Percentiles rank a stretch among this genome's conserved stretches.
Conservation (phyloP, 2,329 filamentous ascomycete species). For the Fusarium sp. region DNA sequence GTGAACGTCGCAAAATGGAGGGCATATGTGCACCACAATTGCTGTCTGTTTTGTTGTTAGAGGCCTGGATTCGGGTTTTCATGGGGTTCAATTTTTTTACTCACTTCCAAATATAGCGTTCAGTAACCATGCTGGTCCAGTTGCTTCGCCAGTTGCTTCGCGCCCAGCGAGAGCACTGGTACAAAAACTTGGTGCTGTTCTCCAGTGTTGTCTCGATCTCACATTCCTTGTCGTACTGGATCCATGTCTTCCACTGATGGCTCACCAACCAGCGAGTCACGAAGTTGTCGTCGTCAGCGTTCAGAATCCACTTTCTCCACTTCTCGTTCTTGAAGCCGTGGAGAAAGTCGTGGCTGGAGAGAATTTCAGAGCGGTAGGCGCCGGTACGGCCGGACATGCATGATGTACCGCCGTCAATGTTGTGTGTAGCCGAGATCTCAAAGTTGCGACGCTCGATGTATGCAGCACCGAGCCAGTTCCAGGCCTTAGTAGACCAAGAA, state of each 20-base stretch:
- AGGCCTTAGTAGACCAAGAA: slow-evolving; percentile 73
- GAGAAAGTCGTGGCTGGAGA: slow-evolving; percentile 87
- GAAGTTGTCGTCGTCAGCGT: slow-evolving; percentile 98
- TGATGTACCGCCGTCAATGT: slow-evolving; percentile 94
- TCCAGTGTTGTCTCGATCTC: slow-evolving; percentile 95
- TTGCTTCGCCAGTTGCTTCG: slow-evolving; percentile 99
- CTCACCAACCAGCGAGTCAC: slow-evolving; percentile 96
- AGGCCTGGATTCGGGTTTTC: neutral
- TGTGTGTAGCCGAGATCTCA: slow-evolving; percentile 94
- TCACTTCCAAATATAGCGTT: slow-evolving; percentile 89
- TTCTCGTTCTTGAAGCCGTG: slow-evolving; percentile 92
- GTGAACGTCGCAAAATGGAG: slow-evolving; percentile 93
- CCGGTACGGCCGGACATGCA: slow-evolving; percentile 96
- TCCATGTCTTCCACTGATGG: slow-evolving; percentile 92
- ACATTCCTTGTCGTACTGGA: slow-evolving; percentile 92
- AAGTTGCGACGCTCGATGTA: slow-evolving; percentile 97
- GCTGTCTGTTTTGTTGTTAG: slow-evolving; percentile 71
- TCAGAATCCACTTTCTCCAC: slow-evolving; percentile 89
- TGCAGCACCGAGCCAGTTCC: slow-evolving; percentile 90
- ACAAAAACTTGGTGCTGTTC: slow-evolving; percentile 88
- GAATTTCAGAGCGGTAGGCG: slow-evolving; percentile 89
- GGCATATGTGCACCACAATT: slow-evolving; percentile 94
- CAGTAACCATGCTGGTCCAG: slow-evolving; percentile 86
- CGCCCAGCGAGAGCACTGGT: slow-evolving; percentile 94
- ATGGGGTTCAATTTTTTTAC: slow-evolving; percentile 55